These are phyloP conservation scores for Vigna angularis DNA, from an alignment of 306 rosid species.

Conservation along the genomic window DNA sequence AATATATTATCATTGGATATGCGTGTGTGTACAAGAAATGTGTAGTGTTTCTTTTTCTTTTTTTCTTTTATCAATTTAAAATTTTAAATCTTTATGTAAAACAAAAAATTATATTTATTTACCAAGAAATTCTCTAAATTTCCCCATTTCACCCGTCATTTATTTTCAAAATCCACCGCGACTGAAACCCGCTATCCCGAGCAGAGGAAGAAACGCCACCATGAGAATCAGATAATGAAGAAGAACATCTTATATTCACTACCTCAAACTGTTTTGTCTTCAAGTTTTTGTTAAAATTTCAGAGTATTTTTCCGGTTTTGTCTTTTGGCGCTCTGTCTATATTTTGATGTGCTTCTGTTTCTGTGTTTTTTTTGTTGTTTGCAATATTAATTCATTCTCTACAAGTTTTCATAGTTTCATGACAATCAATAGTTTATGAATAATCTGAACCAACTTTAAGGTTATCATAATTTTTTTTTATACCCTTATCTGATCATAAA, in stretches of 20 bases:
- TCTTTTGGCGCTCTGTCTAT: not conserved
- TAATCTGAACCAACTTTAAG: too few species aligned
- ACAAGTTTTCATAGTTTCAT: too few species aligned
- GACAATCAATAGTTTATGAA: too few species aligned
- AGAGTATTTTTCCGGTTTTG: not conserved
- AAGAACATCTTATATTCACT: not conserved
- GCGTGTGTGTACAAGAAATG: too few species aligned
- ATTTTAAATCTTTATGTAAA: too few species aligned
- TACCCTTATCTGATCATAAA: not conserved
- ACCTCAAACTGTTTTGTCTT: not conserved
- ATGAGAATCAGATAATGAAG: slow-evolving; percentile 11
- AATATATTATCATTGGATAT: too few species aligned
- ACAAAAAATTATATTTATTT: too few species aligned
- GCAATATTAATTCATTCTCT: not conserved
- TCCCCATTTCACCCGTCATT: not conserved
- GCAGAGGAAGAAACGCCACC: not conserved
- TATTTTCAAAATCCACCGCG: not conserved
- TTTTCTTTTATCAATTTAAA: too few species aligned
- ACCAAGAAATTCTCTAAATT: too few species aligned
- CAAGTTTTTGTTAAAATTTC: not conserved
- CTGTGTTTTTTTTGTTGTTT: not conserved
- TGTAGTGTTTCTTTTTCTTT: too few species aligned
- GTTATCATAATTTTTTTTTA: too few species aligned
- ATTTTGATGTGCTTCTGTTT: not conserved
- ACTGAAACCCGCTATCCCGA: not conserved